These are phyloP conservation scores for Dothiorella sarmentorum DNA, from an alignment of 2,329 filamentous ascomycete species.

Conservation along the genomic window DNA sequence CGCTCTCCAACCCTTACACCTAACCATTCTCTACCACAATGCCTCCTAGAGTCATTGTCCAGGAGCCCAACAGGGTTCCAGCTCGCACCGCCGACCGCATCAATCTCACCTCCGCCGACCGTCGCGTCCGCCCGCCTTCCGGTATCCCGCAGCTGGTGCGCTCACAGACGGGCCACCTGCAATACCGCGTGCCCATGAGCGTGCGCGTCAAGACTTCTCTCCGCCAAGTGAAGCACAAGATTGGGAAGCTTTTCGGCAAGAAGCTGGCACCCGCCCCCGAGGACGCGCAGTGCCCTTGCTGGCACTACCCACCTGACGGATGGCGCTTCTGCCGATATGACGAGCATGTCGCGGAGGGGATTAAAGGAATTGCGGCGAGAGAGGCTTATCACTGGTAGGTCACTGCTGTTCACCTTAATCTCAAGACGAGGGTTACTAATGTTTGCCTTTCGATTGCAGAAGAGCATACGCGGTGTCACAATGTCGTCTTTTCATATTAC, in stretches of 20 bases:
- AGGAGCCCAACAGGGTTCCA: background rate
- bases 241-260: background rate
- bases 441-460: too few species aligned
- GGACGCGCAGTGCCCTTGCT: conserved; percentile 1
- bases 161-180: background rate
- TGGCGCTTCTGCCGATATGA: background rate
- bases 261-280: background rate
- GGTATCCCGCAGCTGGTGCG: background rate
- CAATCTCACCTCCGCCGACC: background rate
- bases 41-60: background rate
- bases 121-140: background rate
- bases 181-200: background rate
- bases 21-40: too few species aligned
- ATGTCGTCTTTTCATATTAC: too few species aligned
- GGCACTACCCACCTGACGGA: background rate
- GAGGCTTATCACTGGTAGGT: background rate
- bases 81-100: background rate
- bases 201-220: background rate
- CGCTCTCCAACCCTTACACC: too few species aligned
- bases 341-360: background rate
- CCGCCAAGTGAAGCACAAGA: background rate
- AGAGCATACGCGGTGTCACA: too few species aligned
- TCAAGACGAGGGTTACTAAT: too few species aligned
- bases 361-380: background rate
- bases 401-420: too few species aligned